phyloP scores from a whole-genome alignment of 768 basidiomycete species.

The Fibroporia radiculosa region DNA sequence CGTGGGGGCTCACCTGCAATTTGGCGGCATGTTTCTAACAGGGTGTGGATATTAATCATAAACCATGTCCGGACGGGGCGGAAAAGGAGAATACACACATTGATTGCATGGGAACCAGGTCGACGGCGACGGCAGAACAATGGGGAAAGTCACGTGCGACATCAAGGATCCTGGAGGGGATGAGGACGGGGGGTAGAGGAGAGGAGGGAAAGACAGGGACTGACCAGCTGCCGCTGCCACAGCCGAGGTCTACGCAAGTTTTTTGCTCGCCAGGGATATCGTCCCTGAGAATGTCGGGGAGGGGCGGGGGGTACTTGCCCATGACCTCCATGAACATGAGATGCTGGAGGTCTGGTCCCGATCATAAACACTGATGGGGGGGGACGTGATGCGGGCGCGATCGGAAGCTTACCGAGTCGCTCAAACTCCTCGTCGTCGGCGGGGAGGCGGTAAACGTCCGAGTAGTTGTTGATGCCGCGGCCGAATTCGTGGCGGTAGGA shows the following conservation, averaged over 20 bases:
- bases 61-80: constrained; percentile 8
- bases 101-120: constrained; percentile 74
- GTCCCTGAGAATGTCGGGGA: constrained; percentile 52
- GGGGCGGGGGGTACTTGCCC: constrained; percentile 58
- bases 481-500: constrained; percentile 63
- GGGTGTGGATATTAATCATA: not conserved
- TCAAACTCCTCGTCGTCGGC: constrained; percentile 74
- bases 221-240: constrained; percentile 74
- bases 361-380: too few species aligned
- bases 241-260: constrained; percentile 66
- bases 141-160: constrained; percentile 66
- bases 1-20: constrained; percentile 44
- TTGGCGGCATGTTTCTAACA: constrained; percentile 57
- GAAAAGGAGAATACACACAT: constrained; percentile 34
- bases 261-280: constrained; percentile 52
- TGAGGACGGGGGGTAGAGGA: too few species aligned
- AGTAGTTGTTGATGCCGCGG: constrained; percentile 66
- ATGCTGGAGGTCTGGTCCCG: constrained; percentile 55
- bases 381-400: not conserved
- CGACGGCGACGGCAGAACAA: constrained; percentile 63
- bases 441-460: constrained; percentile 70
- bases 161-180: constrained; percentile 60
- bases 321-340: constrained; percentile 53
- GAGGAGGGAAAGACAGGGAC: constrained; percentile 13
- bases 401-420: constrained; percentile 45